Conservation (phyloP, 169 alveolate species). For the Besnoitia besnoiti region DNA sequence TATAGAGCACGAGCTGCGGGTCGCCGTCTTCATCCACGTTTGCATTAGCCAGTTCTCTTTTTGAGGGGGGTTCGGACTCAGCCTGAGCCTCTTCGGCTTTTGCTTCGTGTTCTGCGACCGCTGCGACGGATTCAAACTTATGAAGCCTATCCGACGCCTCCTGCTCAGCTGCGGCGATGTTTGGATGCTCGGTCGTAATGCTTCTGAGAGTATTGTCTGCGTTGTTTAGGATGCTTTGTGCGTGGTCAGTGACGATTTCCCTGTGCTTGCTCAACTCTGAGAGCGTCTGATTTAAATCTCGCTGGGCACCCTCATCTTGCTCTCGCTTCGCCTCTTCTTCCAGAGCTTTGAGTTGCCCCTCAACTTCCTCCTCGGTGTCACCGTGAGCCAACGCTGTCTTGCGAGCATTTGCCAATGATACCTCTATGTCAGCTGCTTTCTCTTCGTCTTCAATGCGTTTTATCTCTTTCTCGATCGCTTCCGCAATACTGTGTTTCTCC, state of each 20-base stretch:
- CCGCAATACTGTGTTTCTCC: neutral
- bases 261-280: neutral
- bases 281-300: neutral
- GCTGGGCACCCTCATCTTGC: neutral
- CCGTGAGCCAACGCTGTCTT: neutral
- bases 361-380: neutral
- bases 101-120: neutral
- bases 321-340: neutral
- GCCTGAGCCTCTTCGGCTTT: neutral
- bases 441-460: neutral
- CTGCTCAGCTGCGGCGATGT: constrained; percentile 24
- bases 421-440: neutral
- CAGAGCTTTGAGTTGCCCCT: neutral
- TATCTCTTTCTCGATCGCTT: neutral
- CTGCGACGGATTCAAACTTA: neutral
- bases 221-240: neutral
- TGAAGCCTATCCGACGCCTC: neutral
- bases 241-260: neutral
- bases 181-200: neutral
- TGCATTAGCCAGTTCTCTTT: too few species aligned
- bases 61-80: too few species aligned
- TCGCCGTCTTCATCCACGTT: too few species aligned
- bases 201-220: neutral
- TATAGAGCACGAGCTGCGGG: too few species aligned
- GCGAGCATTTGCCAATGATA: neutral